Evolutionary conservation across 2,329 filamentous ascomycete species (phyloP), one percentile per base, ranked within the genome.

Genomic region (Nemania sp.): DNA sequence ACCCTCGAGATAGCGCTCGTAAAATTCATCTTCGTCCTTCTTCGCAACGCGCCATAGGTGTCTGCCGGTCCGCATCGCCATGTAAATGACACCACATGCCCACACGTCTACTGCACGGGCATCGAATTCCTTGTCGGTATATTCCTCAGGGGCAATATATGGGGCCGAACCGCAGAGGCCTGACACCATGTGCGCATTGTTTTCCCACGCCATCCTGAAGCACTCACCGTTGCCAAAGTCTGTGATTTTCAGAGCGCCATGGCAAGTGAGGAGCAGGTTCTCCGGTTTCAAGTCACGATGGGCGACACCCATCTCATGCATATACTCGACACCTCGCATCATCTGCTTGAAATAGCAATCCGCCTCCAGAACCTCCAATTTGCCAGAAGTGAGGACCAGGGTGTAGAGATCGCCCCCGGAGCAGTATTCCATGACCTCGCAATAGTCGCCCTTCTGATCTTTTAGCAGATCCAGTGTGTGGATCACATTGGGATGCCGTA

Each of bases 181-280:
- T 34, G 91, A 93, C 3, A 96, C 96, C 92, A 97, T 97, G 73
- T 97, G 94, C 17, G 94, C 89, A 72, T 97, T 92, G 49, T 91
- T 94, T 73, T 99, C 94, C 94, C 94, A 99, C 2, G 94, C 94
- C 93, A 97, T 97, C 51, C 94, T 88, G 81, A 99, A 99, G 73
- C 94, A 99, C 73, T 99, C 94, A 66, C 94, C 94, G 66, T 99
- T 99, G 59, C 94, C 94, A 65, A 99, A 99, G 71, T 99, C 94
- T 23, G 94, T 97, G 61, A 99, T 99, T 69, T 99, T 99, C 64
- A 99, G 83, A 12, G 86, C 90, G 53, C 94, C 94, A 61, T 92
- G 90, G 0, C 90, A 94, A 3, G 94, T 99, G 51, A 99, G 80
- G 1, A 99, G 84, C 11, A 99, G 80, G 64, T 99, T 99, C 72